Evolutionary conservation across 2,329 filamentous ascomycete genomes (phyloP).

Genomic region (Phialophora macrospora): DNA sequence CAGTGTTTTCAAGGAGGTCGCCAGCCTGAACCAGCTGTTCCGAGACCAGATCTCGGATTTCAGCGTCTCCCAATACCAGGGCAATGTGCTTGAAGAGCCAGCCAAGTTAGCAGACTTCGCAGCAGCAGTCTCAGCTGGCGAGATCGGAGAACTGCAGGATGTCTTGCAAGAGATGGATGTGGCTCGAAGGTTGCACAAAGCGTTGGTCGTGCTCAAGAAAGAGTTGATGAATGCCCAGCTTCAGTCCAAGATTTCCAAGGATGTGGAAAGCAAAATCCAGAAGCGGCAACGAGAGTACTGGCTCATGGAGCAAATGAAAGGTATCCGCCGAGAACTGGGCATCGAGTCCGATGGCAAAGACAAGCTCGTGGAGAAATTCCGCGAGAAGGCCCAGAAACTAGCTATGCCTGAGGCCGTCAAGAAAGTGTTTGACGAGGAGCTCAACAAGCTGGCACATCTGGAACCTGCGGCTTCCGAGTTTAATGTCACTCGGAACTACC

Average conservation of each 20-base stretch:
- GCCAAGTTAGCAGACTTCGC: constrained; percentile 96
- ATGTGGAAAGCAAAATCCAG: constrained; percentile 95
- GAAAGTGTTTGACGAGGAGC: constrained; percentile 97
- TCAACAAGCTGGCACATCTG: constrained; percentile 94
- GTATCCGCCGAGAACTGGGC: constrained; percentile 90
- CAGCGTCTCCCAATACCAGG: constrained; percentile 90
- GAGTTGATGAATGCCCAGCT: constrained; percentile 98
- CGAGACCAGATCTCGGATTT: constrained; percentile 97
- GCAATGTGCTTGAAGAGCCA: constrained; percentile 93
- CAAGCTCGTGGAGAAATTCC: constrained; percentile 96
- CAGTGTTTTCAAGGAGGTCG: constrained; percentile 98
- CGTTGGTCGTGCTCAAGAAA: constrained; percentile 90
- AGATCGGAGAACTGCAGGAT: constrained; percentile 89
- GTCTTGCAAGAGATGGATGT: constrained; percentile 87
- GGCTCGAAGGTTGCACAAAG: constrained; percentile 89
- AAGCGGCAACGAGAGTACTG: constrained; percentile 98
- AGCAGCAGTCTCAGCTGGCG: constrained; percentile 92
- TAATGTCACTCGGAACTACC: constrained; percentile 96
- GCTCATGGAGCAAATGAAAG: constrained; percentile 99
- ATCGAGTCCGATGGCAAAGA: constrained; percentile 98
- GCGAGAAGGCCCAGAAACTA: constrained; percentile 88
- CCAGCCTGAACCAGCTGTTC: constrained; percentile 90
- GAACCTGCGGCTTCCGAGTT: constrained; percentile 97
- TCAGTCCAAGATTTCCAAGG: constrained; percentile 96
- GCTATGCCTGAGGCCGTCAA: constrained; percentile 96